phyloP scores from a whole-genome alignment of 75 land plant species.

The Selaginella moellendorffii region DNA sequence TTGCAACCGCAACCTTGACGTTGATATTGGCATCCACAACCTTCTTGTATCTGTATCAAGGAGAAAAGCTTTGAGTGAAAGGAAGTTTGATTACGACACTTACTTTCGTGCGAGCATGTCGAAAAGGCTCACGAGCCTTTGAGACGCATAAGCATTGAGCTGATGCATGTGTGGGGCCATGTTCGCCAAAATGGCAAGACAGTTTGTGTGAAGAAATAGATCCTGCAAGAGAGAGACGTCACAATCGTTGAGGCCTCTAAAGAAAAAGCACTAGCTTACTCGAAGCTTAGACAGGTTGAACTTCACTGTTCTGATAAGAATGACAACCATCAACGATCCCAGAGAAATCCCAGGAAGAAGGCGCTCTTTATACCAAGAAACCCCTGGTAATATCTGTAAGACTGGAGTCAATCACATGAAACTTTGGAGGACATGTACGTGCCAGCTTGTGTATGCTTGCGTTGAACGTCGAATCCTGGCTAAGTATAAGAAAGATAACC shows the following conservation, averaged over 20 bases:
- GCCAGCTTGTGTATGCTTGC: conserved; percentile 76
- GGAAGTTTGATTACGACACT: conserved; percentile 3
- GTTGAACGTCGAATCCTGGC: conserved; percentile 87
- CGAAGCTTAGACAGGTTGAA: conserved; percentile 68
- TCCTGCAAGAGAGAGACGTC: conserved; percentile 34
- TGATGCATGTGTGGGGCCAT: conserved; percentile 90
- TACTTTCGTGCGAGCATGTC: conserved; percentile 88
- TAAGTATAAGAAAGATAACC: conserved; percentile 67
- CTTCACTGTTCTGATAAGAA: conserved; percentile 69
- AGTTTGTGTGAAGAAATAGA: conserved; percentile 81
- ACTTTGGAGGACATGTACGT: neutral
- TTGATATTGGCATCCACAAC: conserved; percentile 34
- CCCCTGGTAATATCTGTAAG: conserved; percentile 50
- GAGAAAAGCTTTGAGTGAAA: too few species aligned
- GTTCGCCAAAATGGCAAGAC: conserved; percentile 80
- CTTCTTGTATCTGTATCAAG: conserved; percentile 42
- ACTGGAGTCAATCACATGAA: neutral
- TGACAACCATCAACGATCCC: conserved; percentile 77
- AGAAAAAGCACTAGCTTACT: conserved; percentile 23
- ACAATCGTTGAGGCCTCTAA: neutral
- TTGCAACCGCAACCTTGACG: conserved; percentile 20
- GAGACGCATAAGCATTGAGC: conserved; percentile 82
- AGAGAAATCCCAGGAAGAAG: conserved; percentile 60
- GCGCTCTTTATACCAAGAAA: conserved; percentile 82
- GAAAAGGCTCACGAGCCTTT: conserved; percentile 85